phyloP scores from a whole-genome alignment of 2,329 filamentous ascomycete genomes.

The Lasiodiplodia gonubiensis region DNA sequence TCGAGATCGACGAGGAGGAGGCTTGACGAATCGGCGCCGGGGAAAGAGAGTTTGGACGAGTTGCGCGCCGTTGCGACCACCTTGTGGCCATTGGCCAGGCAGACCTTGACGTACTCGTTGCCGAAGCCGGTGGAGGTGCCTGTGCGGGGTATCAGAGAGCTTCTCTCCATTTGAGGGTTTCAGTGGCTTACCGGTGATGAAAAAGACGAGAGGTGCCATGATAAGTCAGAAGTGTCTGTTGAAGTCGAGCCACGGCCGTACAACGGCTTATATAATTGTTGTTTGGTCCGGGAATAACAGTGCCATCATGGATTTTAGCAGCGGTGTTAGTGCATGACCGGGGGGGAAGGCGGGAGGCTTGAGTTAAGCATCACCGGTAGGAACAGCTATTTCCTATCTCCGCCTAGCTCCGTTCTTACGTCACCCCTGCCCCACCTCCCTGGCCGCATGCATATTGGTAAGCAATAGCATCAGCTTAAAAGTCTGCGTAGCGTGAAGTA shows the following conservation, averaged over 20 bases:
- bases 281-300: background rate
- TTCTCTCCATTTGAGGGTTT: background rate
- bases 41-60: constrained; percentile 47
- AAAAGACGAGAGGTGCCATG: constrained; percentile 53
- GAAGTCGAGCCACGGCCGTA: background rate
- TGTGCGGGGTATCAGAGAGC: background rate
- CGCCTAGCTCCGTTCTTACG: constrained; percentile 5
- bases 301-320: constrained; percentile 1
- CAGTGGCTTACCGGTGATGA: constrained; percentile 39
- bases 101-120: constrained; percentile 48
- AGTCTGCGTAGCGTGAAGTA: too few relatives aligned
- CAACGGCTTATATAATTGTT: background rate
- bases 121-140: constrained; percentile 56
- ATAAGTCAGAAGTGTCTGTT: background rate
- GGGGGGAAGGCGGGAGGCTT: background rate
- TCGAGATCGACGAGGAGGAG: constrained; percentile 53
- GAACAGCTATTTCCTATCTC: constrained; percentile 1
- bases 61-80: constrained; percentile 55
- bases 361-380: background rate
- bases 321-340: background rate
- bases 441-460: background rate
- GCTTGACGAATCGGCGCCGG: constrained; percentile 53
- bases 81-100: constrained; percentile 43
- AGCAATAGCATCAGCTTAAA: background rate
- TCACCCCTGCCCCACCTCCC: background rate